These are phyloP conservation scores for Scheffersomyces segobiensis DNA, from an alignment of 1,139 yeast genomes.

Conservation along the genomic window DNA sequence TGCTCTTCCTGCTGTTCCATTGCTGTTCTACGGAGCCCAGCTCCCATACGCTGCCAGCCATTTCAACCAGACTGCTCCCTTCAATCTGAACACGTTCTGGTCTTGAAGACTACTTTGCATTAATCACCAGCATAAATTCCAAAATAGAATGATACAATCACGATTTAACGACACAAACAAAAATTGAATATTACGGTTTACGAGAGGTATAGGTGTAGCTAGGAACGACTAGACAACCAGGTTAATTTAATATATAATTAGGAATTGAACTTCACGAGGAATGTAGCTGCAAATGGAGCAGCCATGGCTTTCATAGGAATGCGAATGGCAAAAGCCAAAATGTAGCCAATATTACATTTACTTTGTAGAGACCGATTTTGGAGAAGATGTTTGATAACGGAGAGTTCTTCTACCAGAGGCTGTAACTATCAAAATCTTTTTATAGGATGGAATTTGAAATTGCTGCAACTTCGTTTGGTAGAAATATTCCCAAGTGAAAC, in stretches of 20 bases:
- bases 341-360: not conserved
- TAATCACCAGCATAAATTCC: not conserved
- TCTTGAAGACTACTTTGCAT: not conserved
- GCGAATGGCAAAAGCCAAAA: not conserved
- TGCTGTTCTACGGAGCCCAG: not conserved
- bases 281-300: not conserved
- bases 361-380: not conserved
- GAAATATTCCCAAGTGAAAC: not conserved
- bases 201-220: not conserved
- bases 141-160: not conserved
- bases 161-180: not conserved
- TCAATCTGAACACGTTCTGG: not conserved
- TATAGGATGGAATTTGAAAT: not conserved
- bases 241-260: not conserved
- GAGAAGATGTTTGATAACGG: not conserved
- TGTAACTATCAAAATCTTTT: not conserved
- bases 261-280: not conserved
- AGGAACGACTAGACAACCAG: not conserved
- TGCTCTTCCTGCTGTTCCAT: not conserved
- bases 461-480: not conserved
- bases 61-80: not conserved
- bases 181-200: not conserved
- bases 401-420: no score
- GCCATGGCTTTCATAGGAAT: not conserved
- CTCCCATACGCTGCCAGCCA: not conserved